phyloP scores from a whole-genome alignment of 176 grass and related monocot genomes.

The Thalia dealbata region DNA sequence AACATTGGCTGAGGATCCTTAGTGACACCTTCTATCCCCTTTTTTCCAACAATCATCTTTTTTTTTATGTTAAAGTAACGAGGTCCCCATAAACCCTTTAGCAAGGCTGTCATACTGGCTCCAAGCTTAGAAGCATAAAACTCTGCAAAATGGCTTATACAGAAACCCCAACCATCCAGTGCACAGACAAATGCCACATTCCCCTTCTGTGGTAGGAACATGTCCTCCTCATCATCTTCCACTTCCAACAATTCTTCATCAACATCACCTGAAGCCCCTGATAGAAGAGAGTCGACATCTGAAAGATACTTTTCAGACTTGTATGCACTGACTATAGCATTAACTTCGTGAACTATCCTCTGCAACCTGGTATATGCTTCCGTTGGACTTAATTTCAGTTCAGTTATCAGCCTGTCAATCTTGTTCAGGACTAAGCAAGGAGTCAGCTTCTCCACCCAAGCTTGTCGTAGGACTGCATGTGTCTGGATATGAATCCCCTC shows the following conservation, averaged over 20 bases:
- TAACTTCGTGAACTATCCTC: conserved; percentile 58
- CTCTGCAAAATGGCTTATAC: conserved; percentile 50
- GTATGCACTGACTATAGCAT: conserved; percentile 61
- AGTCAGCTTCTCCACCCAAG: conserved; percentile 67
- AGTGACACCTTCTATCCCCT: conserved; percentile 28
- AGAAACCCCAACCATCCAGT: conserved; percentile 88
- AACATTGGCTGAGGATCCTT: conserved; percentile 77
- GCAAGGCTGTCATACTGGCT: conserved; percentile 35
- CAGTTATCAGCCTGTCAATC: conserved; percentile 78
- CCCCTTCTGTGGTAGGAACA: conserved; percentile 77
- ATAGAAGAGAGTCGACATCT: conserved; percentile 57
- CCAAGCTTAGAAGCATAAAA: conserved; percentile 44
- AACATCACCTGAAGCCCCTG: conserved; percentile 26
- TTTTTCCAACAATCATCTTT: conserved; percentile 73
- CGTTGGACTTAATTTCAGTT: conserved; percentile 56
- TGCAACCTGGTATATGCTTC: conserved; percentile 67
- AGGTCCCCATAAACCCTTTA: conserved; percentile 69
- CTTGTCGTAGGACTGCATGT: conserved; percentile 67
- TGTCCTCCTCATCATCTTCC: conserved; percentile 64
- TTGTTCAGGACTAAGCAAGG: conserved; percentile 96
- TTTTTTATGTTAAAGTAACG: conserved; percentile 58
- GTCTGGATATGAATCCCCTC: conserved; percentile 89
- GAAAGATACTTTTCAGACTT: conserved; percentile 83
- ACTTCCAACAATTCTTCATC: conserved; percentile 30
- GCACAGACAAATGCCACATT: conserved; percentile 84